Percentiles rank a stretch among this genome's conserved stretches.
These are phyloP conservation scores for Gyrodon lividus DNA, from an alignment of 768 basidiomycete genomes.

Conservation along the genomic window DNA sequence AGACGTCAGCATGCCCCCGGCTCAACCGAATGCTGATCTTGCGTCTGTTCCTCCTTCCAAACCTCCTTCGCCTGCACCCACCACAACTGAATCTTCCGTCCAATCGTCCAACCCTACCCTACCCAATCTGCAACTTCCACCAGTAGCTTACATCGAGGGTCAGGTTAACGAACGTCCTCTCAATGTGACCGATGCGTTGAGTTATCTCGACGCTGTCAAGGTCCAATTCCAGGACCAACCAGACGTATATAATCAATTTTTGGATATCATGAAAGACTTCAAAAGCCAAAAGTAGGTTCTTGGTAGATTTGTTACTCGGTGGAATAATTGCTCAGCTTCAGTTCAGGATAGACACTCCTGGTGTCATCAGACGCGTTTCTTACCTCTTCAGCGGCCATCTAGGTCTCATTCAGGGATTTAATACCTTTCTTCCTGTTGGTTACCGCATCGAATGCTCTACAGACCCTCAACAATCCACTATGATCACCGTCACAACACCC, in stretches of 20 bases:
- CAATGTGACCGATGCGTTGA: constrained; percentile 61
- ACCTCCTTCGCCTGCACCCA: constrained; percentile 13
- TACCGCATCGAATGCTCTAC: constrained; percentile 86
- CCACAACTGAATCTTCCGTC: constrained; percentile 11
- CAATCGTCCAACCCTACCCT: constrained; percentile 1
- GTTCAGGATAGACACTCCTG: constrained; percentile 91
- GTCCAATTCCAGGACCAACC: constrained; percentile 56
- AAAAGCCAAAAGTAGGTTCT: constrained; percentile 56
- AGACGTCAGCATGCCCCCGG: constrained; percentile 27
- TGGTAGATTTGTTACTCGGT: background rate
- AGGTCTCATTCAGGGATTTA: constrained; percentile 93
- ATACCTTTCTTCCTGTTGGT: constrained; percentile 92
- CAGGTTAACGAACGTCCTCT: constrained; percentile 43
- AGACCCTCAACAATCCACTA: constrained; percentile 60
- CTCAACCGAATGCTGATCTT: constrained; percentile 10
- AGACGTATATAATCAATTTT: constrained; percentile 61
- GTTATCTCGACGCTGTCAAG: constrained; percentile 66
- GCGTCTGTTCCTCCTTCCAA: constrained; percentile 3
- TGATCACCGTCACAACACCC: constrained; percentile 79
- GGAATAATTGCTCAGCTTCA: background rate
- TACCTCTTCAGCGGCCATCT: constrained; percentile 90
- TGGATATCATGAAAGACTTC: constrained; percentile 78
- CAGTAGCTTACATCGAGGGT: constrained; percentile 23
- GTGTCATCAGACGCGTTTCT: constrained; percentile 94
- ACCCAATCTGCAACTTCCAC: constrained; percentile 16